These are phyloP conservation scores for Solanum hybrid DNA, from an alignment of 305 asterid species.

Conservation along the genomic window DNA sequence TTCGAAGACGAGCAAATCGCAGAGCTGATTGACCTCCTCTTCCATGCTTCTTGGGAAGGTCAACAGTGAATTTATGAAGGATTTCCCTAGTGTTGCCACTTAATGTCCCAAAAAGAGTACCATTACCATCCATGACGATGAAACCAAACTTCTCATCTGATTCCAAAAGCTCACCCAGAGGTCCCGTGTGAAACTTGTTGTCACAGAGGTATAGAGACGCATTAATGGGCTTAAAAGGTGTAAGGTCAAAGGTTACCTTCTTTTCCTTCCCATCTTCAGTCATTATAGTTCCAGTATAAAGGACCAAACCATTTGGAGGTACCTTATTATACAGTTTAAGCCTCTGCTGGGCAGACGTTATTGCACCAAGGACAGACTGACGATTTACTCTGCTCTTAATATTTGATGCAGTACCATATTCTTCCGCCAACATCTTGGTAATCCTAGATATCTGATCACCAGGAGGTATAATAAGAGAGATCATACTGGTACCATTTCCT, in stretches of 20 bases:
- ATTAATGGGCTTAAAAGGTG: constrained; percentile 36
- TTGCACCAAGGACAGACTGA: constrained; percentile 35
- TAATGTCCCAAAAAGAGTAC: constrained; percentile 35
- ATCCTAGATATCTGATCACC: constrained; percentile 37
- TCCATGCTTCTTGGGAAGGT: constrained; percentile 39
- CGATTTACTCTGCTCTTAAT: constrained; percentile 39
- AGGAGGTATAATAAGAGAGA: constrained; percentile 38
- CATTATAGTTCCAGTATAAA: constrained; percentile 30
- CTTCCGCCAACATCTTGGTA: constrained; percentile 35
- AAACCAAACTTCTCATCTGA: constrained; percentile 40
- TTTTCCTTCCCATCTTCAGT: constrained; percentile 41
- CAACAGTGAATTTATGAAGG: constrained; percentile 35
- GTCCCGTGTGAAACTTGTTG: constrained; percentile 35
- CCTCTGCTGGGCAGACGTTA: constrained; percentile 36
- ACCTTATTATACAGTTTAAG: constrained; percentile 33
- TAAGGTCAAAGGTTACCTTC: constrained; percentile 35
- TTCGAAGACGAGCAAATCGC: constrained; percentile 37
- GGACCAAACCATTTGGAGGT: constrained; percentile 30
- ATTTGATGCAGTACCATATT: constrained; percentile 38
- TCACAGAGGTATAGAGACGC: constrained; percentile 35
- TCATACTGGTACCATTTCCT: constrained; percentile 42
- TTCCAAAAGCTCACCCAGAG: constrained; percentile 32
- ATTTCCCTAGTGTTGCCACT: constrained; percentile 39
- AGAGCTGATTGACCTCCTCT: constrained; percentile 43
- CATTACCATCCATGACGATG: constrained; percentile 40